Conservation (phyloP, 1,139 yeast species). For the Geotrichum restrictum region DNA sequence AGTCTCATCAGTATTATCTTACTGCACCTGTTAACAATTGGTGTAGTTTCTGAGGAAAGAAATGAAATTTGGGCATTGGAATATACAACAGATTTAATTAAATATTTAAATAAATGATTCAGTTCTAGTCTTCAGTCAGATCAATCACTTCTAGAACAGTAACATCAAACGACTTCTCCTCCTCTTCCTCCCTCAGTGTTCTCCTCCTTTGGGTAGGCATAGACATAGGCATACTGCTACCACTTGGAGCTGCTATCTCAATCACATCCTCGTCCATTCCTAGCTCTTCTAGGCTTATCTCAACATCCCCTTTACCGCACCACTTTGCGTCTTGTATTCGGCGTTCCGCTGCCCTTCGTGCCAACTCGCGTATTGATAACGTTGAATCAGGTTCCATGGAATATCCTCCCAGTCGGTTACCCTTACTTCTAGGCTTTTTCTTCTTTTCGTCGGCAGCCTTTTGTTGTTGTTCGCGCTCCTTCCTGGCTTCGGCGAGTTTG, state of each 20-base stretch:
- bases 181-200: too few species aligned
- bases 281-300: slow-evolving; percentile 13
- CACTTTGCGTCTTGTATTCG: slow-evolving; percentile 55
- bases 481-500: slow-evolving; percentile 24
- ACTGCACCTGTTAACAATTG: too few species aligned
- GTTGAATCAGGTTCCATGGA: not conserved
- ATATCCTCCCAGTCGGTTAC: slow-evolving; percentile 30
- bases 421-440: slow-evolving; percentile 25
- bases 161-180: too few species aligned
- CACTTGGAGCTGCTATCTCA: slow-evolving; percentile 3
- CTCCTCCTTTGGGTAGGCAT: too few species aligned
- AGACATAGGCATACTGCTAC: too few species aligned
- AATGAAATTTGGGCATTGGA: too few species aligned
- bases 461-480: slow-evolving; percentile 23
- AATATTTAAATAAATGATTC: not conserved
- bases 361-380: slow-evolving; percentile 46
- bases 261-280: slow-evolving; percentile 23
- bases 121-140: slow-evolving; percentile 6
- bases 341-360: slow-evolving; percentile 65
- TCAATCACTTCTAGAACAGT: too few species aligned
- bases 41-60: too few species aligned
- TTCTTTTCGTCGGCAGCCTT: too few species aligned
- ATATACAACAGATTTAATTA: too few species aligned
- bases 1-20: too few species aligned
- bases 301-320: slow-evolving; percentile 41